Percentiles rank a stretch among this genome's conserved stretches.
Conservation (phyloP, 2,329 filamentous ascomycete species). For the Elsinoe perseae region DNA sequence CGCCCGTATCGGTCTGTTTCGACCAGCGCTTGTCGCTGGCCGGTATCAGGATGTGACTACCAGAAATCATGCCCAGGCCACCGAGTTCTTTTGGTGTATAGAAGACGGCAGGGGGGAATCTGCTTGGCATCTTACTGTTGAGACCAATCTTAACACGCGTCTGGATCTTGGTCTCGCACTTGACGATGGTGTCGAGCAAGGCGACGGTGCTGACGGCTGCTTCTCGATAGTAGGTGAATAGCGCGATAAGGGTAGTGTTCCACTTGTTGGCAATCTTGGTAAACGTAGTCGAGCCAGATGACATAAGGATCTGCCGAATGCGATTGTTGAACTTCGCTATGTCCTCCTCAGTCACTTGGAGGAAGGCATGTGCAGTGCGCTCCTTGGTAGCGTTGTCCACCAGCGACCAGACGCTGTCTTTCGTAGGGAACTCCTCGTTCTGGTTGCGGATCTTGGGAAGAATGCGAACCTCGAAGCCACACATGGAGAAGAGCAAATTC, state of each 20-base stretch:
- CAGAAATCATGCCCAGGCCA: constrained; percentile 97
- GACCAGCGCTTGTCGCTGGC: constrained; percentile 97
- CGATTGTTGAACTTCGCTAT: constrained; percentile 99
- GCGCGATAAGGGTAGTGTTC: constrained; percentile 93
- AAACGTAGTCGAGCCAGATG: constrained; percentile 96
- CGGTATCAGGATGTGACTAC: constrained; percentile 94
- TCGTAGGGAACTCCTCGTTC: constrained; percentile 93
- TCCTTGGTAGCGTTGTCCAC: constrained; percentile 97
- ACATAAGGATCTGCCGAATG: constrained; percentile 98
- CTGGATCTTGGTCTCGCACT: constrained; percentile 99
- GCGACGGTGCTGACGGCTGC: constrained; percentile 93
- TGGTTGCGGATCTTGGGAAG: constrained; percentile 90
- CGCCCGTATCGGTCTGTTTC: constrained; percentile 93
- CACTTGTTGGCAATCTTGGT: constrained; percentile 99
- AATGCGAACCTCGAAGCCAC: constrained; percentile 92
- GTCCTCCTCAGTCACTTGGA: constrained; percentile 96
- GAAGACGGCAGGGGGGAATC: constrained; percentile 96
- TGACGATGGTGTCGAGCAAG: constrained; percentile 93
- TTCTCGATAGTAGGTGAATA: constrained; percentile 98
- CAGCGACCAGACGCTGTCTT: constrained; percentile 96
- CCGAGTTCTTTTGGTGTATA: constrained; percentile 98
- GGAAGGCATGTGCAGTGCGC: constrained; percentile 90
- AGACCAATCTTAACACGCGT: constrained; percentile 97
- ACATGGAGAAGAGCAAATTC: constrained; percentile 96
- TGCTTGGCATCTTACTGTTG: constrained; percentile 96